These are phyloP conservation scores for Alectoria sarmentosa DNA, from an alignment of 495 filamentous ascomycete genomes.

Conservation along the genomic window DNA sequence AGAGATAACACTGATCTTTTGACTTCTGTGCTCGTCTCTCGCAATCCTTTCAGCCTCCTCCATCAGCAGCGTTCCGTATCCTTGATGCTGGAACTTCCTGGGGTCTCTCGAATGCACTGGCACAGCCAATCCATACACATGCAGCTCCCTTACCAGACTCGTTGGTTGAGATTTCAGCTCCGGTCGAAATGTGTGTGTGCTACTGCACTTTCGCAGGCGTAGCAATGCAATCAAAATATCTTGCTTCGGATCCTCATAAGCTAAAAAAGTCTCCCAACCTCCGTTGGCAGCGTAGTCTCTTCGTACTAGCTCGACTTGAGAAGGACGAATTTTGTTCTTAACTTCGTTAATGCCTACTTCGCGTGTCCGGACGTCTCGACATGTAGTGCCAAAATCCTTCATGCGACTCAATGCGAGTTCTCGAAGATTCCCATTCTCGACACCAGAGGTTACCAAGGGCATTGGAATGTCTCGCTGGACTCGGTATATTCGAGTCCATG, in stretches of 20 bases:
- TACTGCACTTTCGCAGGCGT: slow-evolving; percentile 81
- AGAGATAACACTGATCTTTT: slow-evolving; percentile 91
- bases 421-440: slow-evolving; percentile 95
- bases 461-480: slow-evolving; percentile 98
- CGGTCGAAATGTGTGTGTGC: slow-evolving; percentile 81
- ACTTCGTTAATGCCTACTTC: slow-evolving; percentile 99
- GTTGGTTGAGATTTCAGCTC: slow-evolving; percentile 83
- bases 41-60: slow-evolving; percentile 96
- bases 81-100: slow-evolving; percentile 96
- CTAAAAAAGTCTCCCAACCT: slow-evolving; percentile 97
- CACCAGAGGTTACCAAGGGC: slow-evolving; percentile 92
- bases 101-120: slow-evolving; percentile 90
- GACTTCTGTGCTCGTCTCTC: slow-evolving; percentile 83
- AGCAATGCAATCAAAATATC: slow-evolving; percentile 94
- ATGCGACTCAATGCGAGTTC: slow-evolving; percentile 89
- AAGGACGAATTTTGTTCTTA: slow-evolving; percentile 94
- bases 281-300: slow-evolving; percentile 92
- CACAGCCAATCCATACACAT: slow-evolving; percentile 94
- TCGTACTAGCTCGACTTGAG: slow-evolving; percentile 93
- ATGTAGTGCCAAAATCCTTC: slow-evolving; percentile 98
- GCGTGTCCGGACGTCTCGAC: slow-evolving; percentile 93
- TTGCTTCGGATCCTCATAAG: slow-evolving; percentile 97
- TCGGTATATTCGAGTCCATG: slow-evolving; percentile 97
- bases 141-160: slow-evolving; percentile 86
- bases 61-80: slow-evolving; percentile 93